Conservation (phyloP, 352 stramenopile species). For the Globisporangium echinulatum region DNA sequence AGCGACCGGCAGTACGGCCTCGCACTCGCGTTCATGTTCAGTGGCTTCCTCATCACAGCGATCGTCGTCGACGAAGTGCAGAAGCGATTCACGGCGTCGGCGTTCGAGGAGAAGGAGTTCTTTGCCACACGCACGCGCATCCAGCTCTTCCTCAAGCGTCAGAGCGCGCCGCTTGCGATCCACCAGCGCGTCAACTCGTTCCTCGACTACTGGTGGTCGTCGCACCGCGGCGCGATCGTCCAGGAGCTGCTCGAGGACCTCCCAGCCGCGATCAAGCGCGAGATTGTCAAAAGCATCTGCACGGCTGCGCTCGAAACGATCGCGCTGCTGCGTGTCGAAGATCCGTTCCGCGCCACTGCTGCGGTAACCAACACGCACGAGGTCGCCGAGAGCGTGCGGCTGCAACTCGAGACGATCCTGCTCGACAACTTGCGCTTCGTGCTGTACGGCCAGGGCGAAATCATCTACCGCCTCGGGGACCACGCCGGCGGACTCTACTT, state of each 20-base stretch:
- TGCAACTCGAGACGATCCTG: constrained; percentile 38
- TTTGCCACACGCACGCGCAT: constrained; percentile 47
- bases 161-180: constrained; percentile 43
- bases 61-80: constrained; percentile 68
- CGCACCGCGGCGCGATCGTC: constrained; percentile 55
- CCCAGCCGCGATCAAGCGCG: constrained; percentile 40
- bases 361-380: not conserved
- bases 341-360: constrained; percentile 9
- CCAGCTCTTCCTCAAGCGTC: constrained; percentile 55
- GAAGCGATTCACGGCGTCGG: constrained; percentile 56
- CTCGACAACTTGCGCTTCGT: constrained; percentile 53
- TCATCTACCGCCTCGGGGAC: constrained; percentile 49
- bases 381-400: constrained; percentile 3
- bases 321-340: constrained; percentile 16
- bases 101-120: constrained; percentile 65
- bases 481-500: constrained; percentile 47
- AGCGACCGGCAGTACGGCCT: constrained; percentile 40
- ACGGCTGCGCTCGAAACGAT: constrained; percentile 39
- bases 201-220: constrained; percentile 64
- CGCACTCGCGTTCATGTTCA: constrained; percentile 60
- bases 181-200: constrained; percentile 59
- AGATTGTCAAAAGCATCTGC: constrained; percentile 57
- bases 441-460: constrained; percentile 51
- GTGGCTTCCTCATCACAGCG: constrained; percentile 56
- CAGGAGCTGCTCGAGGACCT: constrained; percentile 51